Evolutionary conservation across 768 basidiomycete genomes (phyloP).

Genomic region (Hortiboletus campestris): DNA sequence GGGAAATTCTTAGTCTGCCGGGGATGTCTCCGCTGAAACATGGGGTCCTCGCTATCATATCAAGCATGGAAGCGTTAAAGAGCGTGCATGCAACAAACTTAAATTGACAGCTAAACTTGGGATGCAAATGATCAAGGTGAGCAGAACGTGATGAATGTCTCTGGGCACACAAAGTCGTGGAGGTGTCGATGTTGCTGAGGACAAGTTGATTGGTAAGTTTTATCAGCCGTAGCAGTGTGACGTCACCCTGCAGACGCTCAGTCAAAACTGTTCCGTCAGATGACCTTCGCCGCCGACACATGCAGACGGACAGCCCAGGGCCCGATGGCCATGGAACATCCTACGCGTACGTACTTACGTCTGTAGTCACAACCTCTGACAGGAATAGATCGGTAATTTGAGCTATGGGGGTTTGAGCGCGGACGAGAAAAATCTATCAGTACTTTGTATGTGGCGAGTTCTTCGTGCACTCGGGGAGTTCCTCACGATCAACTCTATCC

Average conservation of each 20-base stretch:
- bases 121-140: neutral
- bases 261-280: neutral
- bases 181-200: too few species aligned
- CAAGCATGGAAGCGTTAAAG: neutral
- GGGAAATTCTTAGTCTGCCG: neutral
- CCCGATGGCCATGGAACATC: neutral
- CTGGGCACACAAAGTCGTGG: too few species aligned
- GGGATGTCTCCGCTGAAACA: neutral
- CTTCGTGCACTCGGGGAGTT: neutral
- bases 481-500: neutral
- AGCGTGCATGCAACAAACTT: too few species aligned
- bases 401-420: neutral
- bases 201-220: neutral
- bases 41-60: neutral
- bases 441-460: too few species aligned
- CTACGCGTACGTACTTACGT: neutral
- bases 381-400: neutral
- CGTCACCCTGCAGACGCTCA: neutral
- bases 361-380: neutral
- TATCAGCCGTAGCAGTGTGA: neutral
- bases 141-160: neutral
- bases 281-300: too few species aligned
- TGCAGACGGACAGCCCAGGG: neutral
- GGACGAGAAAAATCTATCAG: neutral
- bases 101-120: neutral